A percentile compares a stretch with the other conserved stretches of the same genome.
These are phyloP conservation scores for Viola odorata DNA, from an alignment of 345 rosid species.

Conservation along the genomic window DNA sequence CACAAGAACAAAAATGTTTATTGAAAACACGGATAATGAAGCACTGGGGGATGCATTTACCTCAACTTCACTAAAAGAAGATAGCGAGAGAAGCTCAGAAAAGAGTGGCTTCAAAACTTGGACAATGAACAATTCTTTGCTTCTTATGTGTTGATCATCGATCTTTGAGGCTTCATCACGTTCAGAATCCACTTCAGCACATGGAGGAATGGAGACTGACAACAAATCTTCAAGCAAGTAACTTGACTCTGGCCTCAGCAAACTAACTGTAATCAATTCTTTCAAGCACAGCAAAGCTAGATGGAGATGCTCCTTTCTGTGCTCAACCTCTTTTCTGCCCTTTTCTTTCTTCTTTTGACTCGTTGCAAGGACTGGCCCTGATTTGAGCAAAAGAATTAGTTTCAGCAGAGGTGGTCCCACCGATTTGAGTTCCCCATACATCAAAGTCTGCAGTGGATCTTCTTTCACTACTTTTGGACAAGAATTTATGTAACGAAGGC, in stretches of 20 bases:
- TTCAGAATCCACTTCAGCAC: constrained; percentile 33
- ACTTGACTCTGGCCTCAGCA: constrained; percentile 31
- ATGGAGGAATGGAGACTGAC: constrained; percentile 36
- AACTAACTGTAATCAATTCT: constrained; percentile 46
- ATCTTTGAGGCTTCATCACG: constrained; percentile 29
- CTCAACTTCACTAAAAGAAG: constrained; percentile 50
- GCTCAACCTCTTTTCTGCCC: constrained; percentile 39
- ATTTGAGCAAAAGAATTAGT: constrained; percentile 46
- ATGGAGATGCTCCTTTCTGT: constrained; percentile 49
- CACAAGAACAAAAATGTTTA: constrained; percentile 8
- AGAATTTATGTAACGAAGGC: constrained; percentile 49
- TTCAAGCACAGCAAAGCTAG: constrained; percentile 60
- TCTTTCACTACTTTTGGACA: constrained; percentile 39
- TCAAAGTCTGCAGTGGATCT: constrained; percentile 47
- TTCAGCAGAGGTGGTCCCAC: constrained; percentile 62
- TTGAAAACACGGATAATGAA: background rate
- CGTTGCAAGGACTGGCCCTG: constrained; percentile 24
- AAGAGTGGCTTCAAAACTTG: constrained; percentile 52
- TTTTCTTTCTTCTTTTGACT: constrained; percentile 34
- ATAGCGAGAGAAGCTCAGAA: constrained; percentile 41
- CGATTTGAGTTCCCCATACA: constrained; percentile 54
- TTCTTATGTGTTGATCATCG: constrained; percentile 44
- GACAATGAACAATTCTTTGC: constrained; percentile 37
- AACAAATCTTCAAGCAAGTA: constrained; percentile 56
- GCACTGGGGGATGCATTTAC: constrained; percentile 25